Evolutionary conservation across 495 filamentous ascomycete species (phyloP), one percentile per base, ranked within the genome.

Genomic region (Aspergillus indologenus): DNA sequence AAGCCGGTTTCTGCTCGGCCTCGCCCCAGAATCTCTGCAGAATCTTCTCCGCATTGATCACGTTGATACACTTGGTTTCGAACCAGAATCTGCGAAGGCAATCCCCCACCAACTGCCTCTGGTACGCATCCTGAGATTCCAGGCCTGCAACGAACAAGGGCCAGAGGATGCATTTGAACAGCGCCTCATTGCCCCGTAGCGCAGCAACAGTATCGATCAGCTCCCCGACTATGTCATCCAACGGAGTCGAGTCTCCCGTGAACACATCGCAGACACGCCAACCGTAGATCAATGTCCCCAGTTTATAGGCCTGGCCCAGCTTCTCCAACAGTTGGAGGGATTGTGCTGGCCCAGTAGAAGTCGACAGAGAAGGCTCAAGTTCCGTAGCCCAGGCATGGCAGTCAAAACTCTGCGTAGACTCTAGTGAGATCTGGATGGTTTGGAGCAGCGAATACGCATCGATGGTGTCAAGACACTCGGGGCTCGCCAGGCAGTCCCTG

Each of bases 91-190:
- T 60, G 20, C 50, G 55, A 2, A 70, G 50, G 54, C 24, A 60
- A 0, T 24, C 21, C 9, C 56, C 57, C 14, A 71, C 59, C n/a
- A 56, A 45, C 3, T 56, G 21, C 20, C 54, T 49, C 21, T 68
- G 45, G 21, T 11, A 21, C 14, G 53, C 9, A 7, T 34, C 20
- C 18, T 40, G 49, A 48, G 58, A 60, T 43, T 81, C 78, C 0
- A 81, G 72, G 3, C 81, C 81, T 0, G 74, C 77, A 56, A 83
- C 68, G 46, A 84, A 83, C 2, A 75, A 76, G 0, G 82, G 79
- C 81, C 79, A 83, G 0, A 79, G 67, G 0, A 78, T 72, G 11
- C 74, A 81, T 54, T 83, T 84, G 66, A 82, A 76, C n/a, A 78
- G 54, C 0, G 74, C 57, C 7, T 73, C 73, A 3, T 79, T 65